A percentile compares a stretch with the other conserved stretches of the same genome.
These are phyloP conservation scores for Citrullus amarus DNA, from an alignment of 306 rosid species.

Conservation along the genomic window DNA sequence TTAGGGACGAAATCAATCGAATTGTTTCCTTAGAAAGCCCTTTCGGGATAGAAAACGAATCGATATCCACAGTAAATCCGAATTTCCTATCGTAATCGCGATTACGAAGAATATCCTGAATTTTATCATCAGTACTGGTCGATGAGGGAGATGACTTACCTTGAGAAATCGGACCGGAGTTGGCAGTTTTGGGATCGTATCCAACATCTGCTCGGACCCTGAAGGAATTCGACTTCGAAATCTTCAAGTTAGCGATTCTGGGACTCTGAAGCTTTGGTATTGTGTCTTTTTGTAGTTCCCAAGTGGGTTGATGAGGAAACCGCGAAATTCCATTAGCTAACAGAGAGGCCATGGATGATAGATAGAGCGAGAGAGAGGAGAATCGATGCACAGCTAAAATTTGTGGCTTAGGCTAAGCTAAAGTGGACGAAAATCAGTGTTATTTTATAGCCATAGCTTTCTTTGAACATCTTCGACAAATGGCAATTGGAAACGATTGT, in stretches of 20 bases:
- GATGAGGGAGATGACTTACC: constrained; percentile 25
- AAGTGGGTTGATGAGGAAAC: constrained; percentile 39
- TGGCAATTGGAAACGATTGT: neutral
- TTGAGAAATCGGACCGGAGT: constrained; percentile 13
- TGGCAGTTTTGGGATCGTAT: constrained; percentile 21
- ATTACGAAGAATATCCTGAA: constrained; percentile 66
- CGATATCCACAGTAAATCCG: constrained; percentile 59
- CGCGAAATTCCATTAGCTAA: constrained; percentile 46
- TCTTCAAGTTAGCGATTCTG: constrained; percentile 12
- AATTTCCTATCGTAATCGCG: constrained; percentile 70
- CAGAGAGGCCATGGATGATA: constrained; percentile 57
- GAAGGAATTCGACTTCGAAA: constrained; percentile 16
- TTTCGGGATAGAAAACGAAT: constrained; percentile 69
- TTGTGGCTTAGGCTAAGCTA: neutral
- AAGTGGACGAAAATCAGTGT: neutral
- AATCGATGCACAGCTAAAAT: neutral
- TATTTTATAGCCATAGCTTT: neutral
- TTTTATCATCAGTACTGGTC: constrained; percentile 37
- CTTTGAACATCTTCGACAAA: neutral
- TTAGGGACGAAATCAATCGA: constrained; percentile 43
- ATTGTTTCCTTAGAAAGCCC: constrained; percentile 63
- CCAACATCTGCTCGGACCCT: constrained; percentile 51
- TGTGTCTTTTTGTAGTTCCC: constrained; percentile 24
- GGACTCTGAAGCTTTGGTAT: constrained; percentile 18
- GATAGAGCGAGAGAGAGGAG: neutral